phyloP scores from a whole-genome alignment of 129 eudicot species.

The Logfia minima region DNA sequence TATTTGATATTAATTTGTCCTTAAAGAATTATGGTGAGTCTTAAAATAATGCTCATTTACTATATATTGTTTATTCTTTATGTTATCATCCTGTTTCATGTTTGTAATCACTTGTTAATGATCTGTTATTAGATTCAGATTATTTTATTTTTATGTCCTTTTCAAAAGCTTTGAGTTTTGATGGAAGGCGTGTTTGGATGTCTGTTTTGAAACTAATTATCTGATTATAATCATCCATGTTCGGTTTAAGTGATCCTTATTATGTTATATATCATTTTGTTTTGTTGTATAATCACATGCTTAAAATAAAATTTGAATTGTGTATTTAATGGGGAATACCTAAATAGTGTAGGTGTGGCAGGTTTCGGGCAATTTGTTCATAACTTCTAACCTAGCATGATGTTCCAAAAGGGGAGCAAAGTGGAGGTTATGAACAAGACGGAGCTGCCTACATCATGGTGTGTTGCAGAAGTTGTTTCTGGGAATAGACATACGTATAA shows the following conservation, averaged over 20 bases:
- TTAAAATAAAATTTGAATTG: background rate
- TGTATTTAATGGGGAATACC: background rate
- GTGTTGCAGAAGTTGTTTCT: constrained; percentile 51
- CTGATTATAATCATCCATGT: too few relatives aligned
- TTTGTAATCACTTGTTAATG: background rate
- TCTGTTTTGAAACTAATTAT: too few relatives aligned
- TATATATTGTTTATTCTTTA: too few relatives aligned
- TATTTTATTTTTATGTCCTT: too few relatives aligned
- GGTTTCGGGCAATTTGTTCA: constrained; percentile 35
- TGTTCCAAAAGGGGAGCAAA: constrained; percentile 56
- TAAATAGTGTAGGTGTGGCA: constrained; percentile 37
- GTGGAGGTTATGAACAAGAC: constrained; percentile 69
- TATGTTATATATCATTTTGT: background rate
- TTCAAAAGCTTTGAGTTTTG: too few relatives aligned
- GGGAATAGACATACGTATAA: constrained; percentile 48
- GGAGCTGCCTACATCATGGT: constrained; percentile 45
- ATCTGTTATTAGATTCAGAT: background rate
- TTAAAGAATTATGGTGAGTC: background rate
- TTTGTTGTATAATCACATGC: background rate
- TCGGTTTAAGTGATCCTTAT: too few relatives aligned
- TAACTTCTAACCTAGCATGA: constrained; percentile 40
- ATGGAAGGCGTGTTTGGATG: too few relatives aligned
- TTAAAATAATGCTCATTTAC: background rate
- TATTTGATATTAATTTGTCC: background rate
- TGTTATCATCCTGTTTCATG: background rate